Evolutionary conservation across 148 eudicot genomes (phyloP), one percentile per base, ranked within the genome.

Genomic region (Bassia scoparia): DNA sequence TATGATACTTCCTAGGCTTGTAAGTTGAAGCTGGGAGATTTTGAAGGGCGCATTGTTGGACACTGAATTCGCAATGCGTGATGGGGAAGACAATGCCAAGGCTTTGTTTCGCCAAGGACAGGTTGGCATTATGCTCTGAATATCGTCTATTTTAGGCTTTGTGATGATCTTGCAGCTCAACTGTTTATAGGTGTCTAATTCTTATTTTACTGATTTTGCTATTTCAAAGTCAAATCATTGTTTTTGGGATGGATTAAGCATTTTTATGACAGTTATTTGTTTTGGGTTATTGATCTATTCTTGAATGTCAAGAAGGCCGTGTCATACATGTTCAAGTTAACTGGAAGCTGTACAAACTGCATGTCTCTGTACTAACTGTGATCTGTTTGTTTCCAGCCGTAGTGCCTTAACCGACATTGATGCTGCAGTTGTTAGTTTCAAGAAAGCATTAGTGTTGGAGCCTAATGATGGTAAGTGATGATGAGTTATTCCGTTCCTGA

Each of bases 51-150:
- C 98, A 68, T 71, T 93, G 76, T 61, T 81, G 66, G 97, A 93
- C 78, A 84, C 97, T 44, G 97, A 90, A 26, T 90, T 87, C 76
- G 98, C 98, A n/a, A 85, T 90, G 78, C 90, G 92, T 69, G 97
- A 93, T 72, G 89, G 79, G 21, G 89, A 87, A 55, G 77, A 93
- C 69, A 90, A 90, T 83, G 92, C 83, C 35, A 93, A 93, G 85
- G 97, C 97, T 66, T 80, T 82, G 71, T 93, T 79, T 67, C 98
- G 98, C 80, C 97, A 90, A 86, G 98, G 98, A 81, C 98, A 92
- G 96, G 98, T 92, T 80, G 13, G 87, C 76, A 2, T 20, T 50
- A 50, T 31, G 24, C 9, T 35, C 67, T 34, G 16, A 73, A 21
- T 2, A 0, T 16, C 11, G 13, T 3, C 34, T 17, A 15, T 50